A percentile compares a stretch with the other conserved stretches of the same genome.
These are phyloP conservation scores for Hypoxylon crocopeplum DNA, from an alignment of 495 filamentous ascomycete genomes.

Conservation along the genomic window DNA sequence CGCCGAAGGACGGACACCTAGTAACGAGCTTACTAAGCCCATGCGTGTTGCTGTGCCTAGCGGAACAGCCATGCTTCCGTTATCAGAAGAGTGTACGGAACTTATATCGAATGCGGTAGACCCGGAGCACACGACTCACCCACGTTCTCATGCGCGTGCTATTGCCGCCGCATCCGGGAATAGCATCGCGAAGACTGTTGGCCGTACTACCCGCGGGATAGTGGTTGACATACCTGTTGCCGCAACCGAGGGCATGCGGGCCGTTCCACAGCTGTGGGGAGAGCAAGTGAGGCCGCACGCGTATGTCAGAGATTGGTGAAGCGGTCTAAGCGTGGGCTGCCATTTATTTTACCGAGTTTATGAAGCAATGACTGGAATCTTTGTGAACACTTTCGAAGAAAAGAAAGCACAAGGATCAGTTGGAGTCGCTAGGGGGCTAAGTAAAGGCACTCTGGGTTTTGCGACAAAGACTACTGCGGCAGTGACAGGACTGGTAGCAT, in stretches of 20 bases:
- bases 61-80: neutral
- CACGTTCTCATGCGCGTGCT: neutral
- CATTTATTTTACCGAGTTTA: no score
- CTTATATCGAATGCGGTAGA: neutral
- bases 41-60: neutral
- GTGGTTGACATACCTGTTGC: neutral
- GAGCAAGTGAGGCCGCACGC: neutral
- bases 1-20: no score
- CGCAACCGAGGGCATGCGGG: neutral
- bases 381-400: neutral
- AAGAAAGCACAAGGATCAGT: neutral
- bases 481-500: neutral
- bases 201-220: neutral
- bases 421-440: neutral
- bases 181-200: neutral
- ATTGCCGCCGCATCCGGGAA: neutral
- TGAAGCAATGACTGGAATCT: neutral
- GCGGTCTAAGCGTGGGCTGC: neutral
- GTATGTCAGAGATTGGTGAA: neutral
- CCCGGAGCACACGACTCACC: no score
- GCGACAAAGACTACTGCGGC: neutral
- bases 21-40: neutral
- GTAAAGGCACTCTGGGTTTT: neutral
- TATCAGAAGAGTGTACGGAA: neutral
- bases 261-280: neutral